Conservation (phyloP, 306 rosid species). For the Quercus berberidifolia region DNA sequence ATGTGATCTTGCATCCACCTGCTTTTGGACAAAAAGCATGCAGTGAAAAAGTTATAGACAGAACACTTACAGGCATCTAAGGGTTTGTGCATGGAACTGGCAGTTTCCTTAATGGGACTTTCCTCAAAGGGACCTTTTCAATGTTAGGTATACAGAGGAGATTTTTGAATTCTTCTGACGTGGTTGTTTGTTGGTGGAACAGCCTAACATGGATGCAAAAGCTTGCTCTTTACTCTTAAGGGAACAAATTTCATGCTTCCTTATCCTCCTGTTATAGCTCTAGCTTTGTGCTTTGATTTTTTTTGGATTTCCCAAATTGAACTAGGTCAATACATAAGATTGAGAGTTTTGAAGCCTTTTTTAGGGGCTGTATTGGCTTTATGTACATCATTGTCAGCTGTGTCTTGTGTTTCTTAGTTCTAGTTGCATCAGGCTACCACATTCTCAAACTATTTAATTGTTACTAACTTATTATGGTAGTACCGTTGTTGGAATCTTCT, state of each 20-base stretch:
- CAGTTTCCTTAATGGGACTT: not conserved
- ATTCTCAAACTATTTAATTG: not conserved
- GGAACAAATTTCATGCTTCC: not conserved
- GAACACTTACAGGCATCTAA: not conserved
- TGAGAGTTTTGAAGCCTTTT: not conserved
- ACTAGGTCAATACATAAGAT: not conserved
- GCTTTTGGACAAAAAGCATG: not conserved
- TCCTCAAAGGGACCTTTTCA: not conserved
- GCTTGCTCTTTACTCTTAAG: not conserved
- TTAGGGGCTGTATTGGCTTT: not conserved
- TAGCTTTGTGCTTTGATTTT: not conserved
- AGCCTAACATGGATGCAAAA: not conserved
- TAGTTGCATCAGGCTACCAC: not conserved
- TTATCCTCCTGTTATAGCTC: not conserved
- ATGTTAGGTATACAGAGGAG: not conserved
- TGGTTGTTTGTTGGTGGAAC: not conserved
- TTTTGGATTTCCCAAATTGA: not conserved
- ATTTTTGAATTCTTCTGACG: not conserved
- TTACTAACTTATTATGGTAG: not conserved
- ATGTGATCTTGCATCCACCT: not conserved
- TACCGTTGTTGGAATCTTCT: not conserved
- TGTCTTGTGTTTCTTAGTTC: not conserved
- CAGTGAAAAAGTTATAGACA: not conserved
- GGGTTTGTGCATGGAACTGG: not conserved
- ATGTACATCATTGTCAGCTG: not conserved